Evolutionary conservation across 2,329 filamentous ascomycete genomes (phyloP), one percentile per base, ranked within the genome.

Genomic region (Metarhizium sp.): DNA sequence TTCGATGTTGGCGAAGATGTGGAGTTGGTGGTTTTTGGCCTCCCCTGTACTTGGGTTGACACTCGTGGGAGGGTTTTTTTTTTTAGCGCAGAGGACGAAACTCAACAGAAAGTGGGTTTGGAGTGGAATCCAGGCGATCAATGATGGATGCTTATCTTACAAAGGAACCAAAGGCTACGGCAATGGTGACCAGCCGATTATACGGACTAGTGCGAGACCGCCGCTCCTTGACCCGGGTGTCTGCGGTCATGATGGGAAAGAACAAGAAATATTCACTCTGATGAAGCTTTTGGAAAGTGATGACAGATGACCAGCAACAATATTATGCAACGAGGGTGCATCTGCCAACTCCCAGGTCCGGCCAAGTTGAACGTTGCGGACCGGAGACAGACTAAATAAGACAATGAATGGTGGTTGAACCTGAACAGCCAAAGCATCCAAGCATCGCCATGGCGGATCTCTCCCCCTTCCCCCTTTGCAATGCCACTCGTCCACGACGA

Each of bases 181-280:
- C 67, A n/a, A 67, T 63, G 7, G 67, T 70, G 30, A 70, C 64
- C 8, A 70, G 66, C 53, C 64, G 64, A 57, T 70, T 70, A 58
- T 69, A 70, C 30, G 58, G 52, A 49, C 61, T 69, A 4, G 66
- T 67, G 54, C 61, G 59, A 4, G 53, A 30, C 7, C 45, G 55
- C 18, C 20, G 56, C 10, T 20, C 36, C 8, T 46, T 49, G 43
- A 46, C 43, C n/a, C 20, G 43, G 20, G 43, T 8, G 3, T 46
- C 43, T 25, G 20, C 43, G n/a, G 7, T 13, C 43, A 46, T 46
- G 43, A n/a, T 6, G n/a, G 18, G n/a, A 25, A 20, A 13, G 2
- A 36, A 36, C 25, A 25, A 25, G 25, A 25, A 25, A 25, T 25
- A 25, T 25, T 25, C 25, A 25, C 25, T 25, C 25, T 25, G 25